Evolutionary conservation across 768 basidiomycete genomes (phyloP).

Genomic region (Gloeophyllum trabeum): DNA sequence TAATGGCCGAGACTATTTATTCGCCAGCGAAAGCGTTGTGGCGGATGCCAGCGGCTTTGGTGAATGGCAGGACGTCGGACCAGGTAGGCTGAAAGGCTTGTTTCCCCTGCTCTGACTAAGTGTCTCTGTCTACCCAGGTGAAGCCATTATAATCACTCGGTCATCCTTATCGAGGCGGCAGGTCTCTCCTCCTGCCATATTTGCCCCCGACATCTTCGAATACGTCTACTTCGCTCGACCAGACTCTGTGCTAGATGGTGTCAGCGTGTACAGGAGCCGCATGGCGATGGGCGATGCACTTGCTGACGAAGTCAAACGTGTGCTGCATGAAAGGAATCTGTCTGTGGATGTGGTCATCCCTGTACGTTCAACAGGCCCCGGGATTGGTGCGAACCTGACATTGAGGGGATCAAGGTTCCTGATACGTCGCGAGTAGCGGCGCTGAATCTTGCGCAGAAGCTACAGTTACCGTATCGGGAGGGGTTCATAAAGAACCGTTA

Average conservation of each 20-base stretch:
- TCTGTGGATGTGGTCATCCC: constrained; percentile 95
- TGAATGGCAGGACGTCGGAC: constrained; percentile 90
- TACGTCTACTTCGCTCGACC: constrained; percentile 98
- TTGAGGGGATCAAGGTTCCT: constrained; percentile 48
- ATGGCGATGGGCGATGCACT: constrained; percentile 99
- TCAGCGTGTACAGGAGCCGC: constrained; percentile 93
- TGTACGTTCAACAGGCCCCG: constrained; percentile 26
- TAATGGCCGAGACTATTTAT: constrained; percentile 75
- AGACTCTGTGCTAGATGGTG: constrained; percentile 93
- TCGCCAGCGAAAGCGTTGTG: constrained; percentile 93
- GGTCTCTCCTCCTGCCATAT: constrained; percentile 56
- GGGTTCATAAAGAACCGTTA: constrained; percentile 99
- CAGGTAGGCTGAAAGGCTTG: too few species aligned
- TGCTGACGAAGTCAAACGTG: constrained; percentile 73
- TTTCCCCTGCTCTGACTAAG: constrained; percentile 4
- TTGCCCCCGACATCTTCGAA: constrained; percentile 98
- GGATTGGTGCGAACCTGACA: background rate
- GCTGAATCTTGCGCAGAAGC: constrained; percentile 85
- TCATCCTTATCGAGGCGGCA: constrained; percentile 63
- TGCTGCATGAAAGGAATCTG: constrained; percentile 56
- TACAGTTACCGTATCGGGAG: constrained; percentile 87
- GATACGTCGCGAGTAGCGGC: constrained; percentile 97
- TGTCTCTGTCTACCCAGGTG: constrained; percentile 37
- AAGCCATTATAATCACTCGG: constrained; percentile 93
- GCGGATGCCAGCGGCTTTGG: constrained; percentile 87